These are phyloP conservation scores for Trichoderma citrinoviride DNA, from an alignment of 2,329 filamentous ascomycete genomes.

Conservation along the genomic window DNA sequence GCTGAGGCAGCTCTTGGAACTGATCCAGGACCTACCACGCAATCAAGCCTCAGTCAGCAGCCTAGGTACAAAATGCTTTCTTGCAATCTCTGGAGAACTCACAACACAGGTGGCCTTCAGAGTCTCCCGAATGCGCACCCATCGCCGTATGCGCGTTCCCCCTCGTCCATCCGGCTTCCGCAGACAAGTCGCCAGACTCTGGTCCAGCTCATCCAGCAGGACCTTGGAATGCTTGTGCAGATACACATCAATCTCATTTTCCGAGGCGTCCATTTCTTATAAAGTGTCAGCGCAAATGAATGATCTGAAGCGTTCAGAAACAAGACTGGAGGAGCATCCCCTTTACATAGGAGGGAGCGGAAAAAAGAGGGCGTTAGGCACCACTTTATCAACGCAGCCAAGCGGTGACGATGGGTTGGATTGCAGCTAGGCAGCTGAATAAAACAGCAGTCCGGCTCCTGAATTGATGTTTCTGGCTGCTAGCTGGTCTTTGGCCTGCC, in stretches of 20 bases:
- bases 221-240: slow-evolving; percentile 60
- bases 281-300: neutral
- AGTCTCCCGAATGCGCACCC: slow-evolving; percentile 51
- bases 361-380: slow-evolving; percentile 13
- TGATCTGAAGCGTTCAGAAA: neutral
- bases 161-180: slow-evolving; percentile 50
- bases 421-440: slow-evolving; percentile 3
- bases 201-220: slow-evolving; percentile 57
- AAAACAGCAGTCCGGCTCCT: neutral
- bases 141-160: slow-evolving; percentile 43
- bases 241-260: slow-evolving; percentile 60
- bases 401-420: neutral
- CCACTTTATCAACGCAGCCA: neutral
- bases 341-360: neutral
- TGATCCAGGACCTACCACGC: slow-evolving; percentile 64
- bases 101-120: slow-evolving; percentile 49
- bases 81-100: slow-evolving; percentile 19
- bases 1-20: slow-evolving; percentile 93
- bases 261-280: slow-evolving; percentile 60
- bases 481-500: neutral
- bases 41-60: neutral
- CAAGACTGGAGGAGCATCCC: neutral
- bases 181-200: slow-evolving; percentile 51
- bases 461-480: neutral
- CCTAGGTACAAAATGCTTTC: neutral